phyloP scores from a whole-genome alignment of 2,329 filamentous ascomycete genomes.

The Trichoderma guizhouense region DNA sequence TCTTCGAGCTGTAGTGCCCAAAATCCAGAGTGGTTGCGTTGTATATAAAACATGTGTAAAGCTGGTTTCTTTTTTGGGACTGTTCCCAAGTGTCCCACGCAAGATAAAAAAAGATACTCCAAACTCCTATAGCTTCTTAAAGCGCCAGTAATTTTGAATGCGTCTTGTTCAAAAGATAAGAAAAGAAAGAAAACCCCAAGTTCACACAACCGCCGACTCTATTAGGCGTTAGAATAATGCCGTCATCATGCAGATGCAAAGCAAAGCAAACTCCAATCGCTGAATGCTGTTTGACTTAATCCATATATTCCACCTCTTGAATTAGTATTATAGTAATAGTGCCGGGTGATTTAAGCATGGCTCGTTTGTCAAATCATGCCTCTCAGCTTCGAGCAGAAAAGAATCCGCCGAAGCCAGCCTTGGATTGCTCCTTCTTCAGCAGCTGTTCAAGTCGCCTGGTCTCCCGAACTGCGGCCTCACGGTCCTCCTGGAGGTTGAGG shows the following conservation, averaged over 20 bases:
- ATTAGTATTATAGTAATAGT: background rate
- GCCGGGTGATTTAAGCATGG: background rate
- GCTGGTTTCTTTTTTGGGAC: background rate
- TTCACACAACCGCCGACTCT: background rate
- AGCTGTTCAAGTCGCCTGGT: conserved; percentile 66
- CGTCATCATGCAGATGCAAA: conserved; percentile 21
- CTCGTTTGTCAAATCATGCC: background rate
- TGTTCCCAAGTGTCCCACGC: background rate
- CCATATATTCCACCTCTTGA: background rate
- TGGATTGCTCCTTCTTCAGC: conserved; percentile 62
- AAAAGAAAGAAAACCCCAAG: background rate
- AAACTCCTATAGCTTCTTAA: background rate
- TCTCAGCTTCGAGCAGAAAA: conserved; percentile 4
- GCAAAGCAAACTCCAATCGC: conserved; percentile 35
- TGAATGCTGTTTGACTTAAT: conserved; percentile 33
- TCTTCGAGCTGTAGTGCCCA: background rate
- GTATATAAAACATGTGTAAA: conserved; percentile 3
- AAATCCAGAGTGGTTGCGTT: background rate
- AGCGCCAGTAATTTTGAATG: background rate
- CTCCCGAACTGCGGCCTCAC: conserved; percentile 69
- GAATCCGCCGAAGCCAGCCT: conserved; percentile 30
- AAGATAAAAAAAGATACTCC: background rate
- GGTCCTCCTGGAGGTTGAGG: conserved; percentile 70
- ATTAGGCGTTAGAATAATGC: conserved; percentile 9
- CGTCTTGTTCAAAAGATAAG: background rate